Evolutionary conservation across 1,139 yeast genomes (phyloP).

Genomic region (Hansenula anomala): DNA sequence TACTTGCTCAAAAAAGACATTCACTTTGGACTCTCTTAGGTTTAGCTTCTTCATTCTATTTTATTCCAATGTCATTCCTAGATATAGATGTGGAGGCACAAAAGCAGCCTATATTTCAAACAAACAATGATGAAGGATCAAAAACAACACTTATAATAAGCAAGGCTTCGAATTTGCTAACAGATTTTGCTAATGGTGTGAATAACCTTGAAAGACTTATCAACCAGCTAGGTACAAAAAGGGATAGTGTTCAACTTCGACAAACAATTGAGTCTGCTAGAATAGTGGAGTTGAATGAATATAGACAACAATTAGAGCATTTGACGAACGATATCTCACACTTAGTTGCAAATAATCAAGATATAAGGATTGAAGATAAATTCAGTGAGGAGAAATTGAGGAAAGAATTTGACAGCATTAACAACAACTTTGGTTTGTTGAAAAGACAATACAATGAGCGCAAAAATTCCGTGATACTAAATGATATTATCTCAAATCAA

Average conservation of each 20-base stretch:
- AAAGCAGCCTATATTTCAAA: slow-evolving; percentile 16
- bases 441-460: slow-evolving; percentile 34
- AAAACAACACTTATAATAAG: slow-evolving; percentile 15
- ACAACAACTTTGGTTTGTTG: slow-evolving; percentile 32
- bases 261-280: slow-evolving; percentile 31
- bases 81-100: slow-evolving; percentile 60
- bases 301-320: slow-evolving; percentile 23
- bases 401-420: slow-evolving; percentile 37
- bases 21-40: too few relatives aligned
- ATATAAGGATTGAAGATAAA: slow-evolving; percentile 15
- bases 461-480: slow-evolving; percentile 28
- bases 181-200: slow-evolving; percentile 45
- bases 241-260: slow-evolving; percentile 45
- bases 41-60: not conserved
- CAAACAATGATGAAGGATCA: slow-evolving; percentile 17
- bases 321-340: slow-evolving; percentile 32
- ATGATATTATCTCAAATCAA: slow-evolving; percentile 25
- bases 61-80: slow-evolving; percentile 52
- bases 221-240: slow-evolving; percentile 47
- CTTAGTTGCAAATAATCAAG: slow-evolving; percentile 11
- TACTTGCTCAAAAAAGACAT: too few relatives aligned
- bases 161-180: slow-evolving; percentile 22
- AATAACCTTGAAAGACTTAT: slow-evolving; percentile 45
- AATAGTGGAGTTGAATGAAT: slow-evolving; percentile 23
- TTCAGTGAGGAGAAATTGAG: slow-evolving; percentile 37